Evolutionary conservation across 75 land plant species (phyloP), one percentile per base, ranked within the genome.

Genomic region (Adiantum capillusveneris): DNA sequence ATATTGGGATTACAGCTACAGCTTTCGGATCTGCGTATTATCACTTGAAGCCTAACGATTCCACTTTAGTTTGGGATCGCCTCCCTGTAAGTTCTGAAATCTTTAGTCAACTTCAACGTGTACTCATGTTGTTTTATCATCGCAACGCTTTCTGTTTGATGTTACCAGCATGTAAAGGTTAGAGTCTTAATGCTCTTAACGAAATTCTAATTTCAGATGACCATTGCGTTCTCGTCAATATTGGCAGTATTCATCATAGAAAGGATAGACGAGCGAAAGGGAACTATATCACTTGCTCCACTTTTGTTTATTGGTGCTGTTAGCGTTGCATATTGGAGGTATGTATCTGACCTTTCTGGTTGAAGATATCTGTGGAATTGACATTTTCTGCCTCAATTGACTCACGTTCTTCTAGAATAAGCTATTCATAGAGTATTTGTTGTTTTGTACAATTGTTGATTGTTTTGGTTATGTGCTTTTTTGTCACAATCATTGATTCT

Each of bases 261-360:
- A 71, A 79, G 98, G 30, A 67, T 86, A 64, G 98, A 94, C 63
- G 98, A 81, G 68, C 60, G 44, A 14, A 79, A 74, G 49, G 98
- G 96, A 62, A 84, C 79, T 28, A 48, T 76, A 19, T 94, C 98
- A 27, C 71, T 94, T 57, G 52, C 74, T 55, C 98, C 96, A 1
- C 80, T 94, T 56, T 73, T 94, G 19, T 19, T 80, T 63, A 83
- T 64, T 9, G 98, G 98, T 31, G 69, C 77, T 21, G 30, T 86
- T 18, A 94, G 98, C 74, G 85, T 94, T 59, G 77, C 83, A 56
- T 94, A 94, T 57, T 94, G 98, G 98, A 80, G 96, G 96, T 65
- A 68, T 72, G 3, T 34, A 5, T 34, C 37, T 34, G 37, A 5
- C 37, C 37, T 34, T 9, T n/a, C n/a, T n/a, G n/a, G n/a, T n/a